These are phyloP conservation scores for Penicillium crystallinum DNA, from an alignment of 495 filamentous ascomycete genomes.

Conservation along the genomic window DNA sequence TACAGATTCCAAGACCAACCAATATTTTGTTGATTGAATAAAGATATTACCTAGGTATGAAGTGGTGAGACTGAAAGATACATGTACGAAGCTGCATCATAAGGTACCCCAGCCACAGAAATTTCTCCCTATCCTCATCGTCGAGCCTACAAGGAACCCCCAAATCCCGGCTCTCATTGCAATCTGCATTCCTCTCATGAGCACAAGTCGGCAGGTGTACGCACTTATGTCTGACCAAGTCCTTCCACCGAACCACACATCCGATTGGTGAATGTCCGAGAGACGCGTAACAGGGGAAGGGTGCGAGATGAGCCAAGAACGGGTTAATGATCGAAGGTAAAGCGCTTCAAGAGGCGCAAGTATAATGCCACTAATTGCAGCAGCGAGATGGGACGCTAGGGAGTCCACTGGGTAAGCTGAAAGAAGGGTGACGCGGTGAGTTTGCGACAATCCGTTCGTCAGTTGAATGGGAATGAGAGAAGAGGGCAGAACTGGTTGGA, in stretches of 20 bases:
- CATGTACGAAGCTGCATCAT: constrained; percentile 9
- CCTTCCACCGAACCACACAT: constrained; percentile 39
- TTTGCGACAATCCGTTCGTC: constrained; percentile 4
- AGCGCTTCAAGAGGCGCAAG: constrained; percentile 46
- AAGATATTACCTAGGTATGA: not conserved
- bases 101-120: constrained; percentile 45
- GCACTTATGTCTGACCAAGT: constrained; percentile 32
- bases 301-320: constrained; percentile 33
- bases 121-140: constrained; percentile 41
- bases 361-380: constrained; percentile 36
- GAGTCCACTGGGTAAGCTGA: constrained; percentile 44
- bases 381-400: constrained; percentile 41
- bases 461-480: constrained; percentile 14
- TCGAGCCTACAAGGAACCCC: constrained; percentile 38
- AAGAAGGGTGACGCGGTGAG: constrained; percentile 47
- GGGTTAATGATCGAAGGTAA: constrained; percentile 42
- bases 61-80: not conserved
- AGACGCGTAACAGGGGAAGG: constrained; percentile 15
- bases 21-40: not conserved
- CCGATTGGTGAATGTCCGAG: constrained; percentile 31
- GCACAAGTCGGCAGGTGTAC: constrained; percentile 40
- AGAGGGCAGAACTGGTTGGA: not conserved
- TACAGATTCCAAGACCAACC: not conserved
- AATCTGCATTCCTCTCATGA: constrained; percentile 44
- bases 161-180: constrained; percentile 41